phyloP scores from a whole-genome alignment of 441 rosid genomes.

The Kokia cookei region DNA sequence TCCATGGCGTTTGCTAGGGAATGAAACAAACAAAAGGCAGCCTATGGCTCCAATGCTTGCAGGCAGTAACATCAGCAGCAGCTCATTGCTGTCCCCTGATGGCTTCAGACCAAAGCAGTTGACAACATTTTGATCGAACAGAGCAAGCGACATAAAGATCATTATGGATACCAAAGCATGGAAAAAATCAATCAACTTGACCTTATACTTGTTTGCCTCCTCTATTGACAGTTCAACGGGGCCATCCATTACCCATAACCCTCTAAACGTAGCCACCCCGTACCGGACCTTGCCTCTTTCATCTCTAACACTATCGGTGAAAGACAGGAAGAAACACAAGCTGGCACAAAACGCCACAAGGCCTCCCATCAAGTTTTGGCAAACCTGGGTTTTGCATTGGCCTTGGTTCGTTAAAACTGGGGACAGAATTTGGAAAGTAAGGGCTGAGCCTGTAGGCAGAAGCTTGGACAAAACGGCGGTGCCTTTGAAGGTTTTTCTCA shows the following conservation, averaged over 20 bases:
- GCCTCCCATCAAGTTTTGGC: conserved; percentile 17
- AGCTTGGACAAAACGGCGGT: conserved; percentile 47
- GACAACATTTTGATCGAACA: conserved; percentile 50
- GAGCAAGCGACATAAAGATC: conserved; percentile 39
- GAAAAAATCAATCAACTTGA: conserved; percentile 41
- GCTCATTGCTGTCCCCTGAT: conserved; percentile 24
- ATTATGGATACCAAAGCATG: conserved; percentile 43
- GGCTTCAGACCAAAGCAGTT: conserved; percentile 41
- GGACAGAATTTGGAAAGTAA: conserved; percentile 48
- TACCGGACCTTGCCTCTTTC: conserved; percentile 49
- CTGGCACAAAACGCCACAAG: conserved; percentile 25
- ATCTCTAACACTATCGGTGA: conserved; percentile 56
- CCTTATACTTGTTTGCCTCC: conserved; percentile 24
- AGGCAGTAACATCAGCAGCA: conserved; percentile 30
- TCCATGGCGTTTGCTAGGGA: conserved; percentile 58
- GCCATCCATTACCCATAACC: conserved; percentile 48
- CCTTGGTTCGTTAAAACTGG: conserved; percentile 55
- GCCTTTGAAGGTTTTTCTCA: conserved; percentile 56
- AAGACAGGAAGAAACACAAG: conserved; percentile 40
- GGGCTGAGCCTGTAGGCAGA: conserved; percentile 61
- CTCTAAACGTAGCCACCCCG: conserved; percentile 46
- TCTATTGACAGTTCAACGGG: conserved; percentile 20
- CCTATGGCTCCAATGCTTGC: conserved; percentile 32
- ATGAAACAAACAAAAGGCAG: conserved; percentile 36
- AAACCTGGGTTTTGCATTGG: conserved; percentile 27